Evolutionary conservation across 2,329 filamentous ascomycete species (phyloP), one percentile per base, ranked within the genome.

Genomic region (Arthroderma sp.): DNA sequence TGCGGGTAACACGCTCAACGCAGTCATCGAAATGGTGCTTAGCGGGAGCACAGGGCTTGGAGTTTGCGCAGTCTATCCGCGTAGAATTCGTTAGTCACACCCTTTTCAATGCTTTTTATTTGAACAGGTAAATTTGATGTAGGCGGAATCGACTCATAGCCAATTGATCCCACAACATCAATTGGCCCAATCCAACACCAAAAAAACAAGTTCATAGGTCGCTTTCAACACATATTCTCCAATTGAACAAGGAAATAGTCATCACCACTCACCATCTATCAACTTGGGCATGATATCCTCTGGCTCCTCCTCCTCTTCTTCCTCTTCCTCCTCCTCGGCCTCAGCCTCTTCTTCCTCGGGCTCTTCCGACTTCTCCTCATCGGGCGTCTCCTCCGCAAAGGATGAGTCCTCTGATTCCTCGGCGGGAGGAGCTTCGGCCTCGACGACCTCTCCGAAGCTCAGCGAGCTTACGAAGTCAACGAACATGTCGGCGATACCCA

Each of bases 21-120:
- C 93, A 98, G 78, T 96, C 89, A 65, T 97, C 91, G 74, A 87
- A 97, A 82, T 98, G 93, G 81, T 97, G 91, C 84, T 97, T 98
- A 71, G 83, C 82, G 60, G 86, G 85, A 61, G 85, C 80, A 77
- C 93, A 98, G 75, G 87, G 79, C 74, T 86, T 81, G 63, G 90
- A 90, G 74, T 91, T 83, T 75, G 83, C 82, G 82, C 93, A 98
- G 71, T 95, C 93, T 97, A 56, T 44, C 28, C 25, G 33, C 5
- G n/a, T 2, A 7, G 2, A 51, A 51, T 31, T 33, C n/a, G 25
- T 33, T 33, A 33, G 47, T 33, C 17, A 33, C 47, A 2, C 17
- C 15, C 23, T 33, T n/a, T n/a, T n/a, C n/a, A n/a, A n/a, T n/a
- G n/a, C n/a, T n/a, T n/a, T n/a, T n/a, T n/a, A n/a, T n/a, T n/a